phyloP scores from a whole-genome alignment of 2,329 filamentous ascomycete species.

The Alternaria burnsii region DNA sequence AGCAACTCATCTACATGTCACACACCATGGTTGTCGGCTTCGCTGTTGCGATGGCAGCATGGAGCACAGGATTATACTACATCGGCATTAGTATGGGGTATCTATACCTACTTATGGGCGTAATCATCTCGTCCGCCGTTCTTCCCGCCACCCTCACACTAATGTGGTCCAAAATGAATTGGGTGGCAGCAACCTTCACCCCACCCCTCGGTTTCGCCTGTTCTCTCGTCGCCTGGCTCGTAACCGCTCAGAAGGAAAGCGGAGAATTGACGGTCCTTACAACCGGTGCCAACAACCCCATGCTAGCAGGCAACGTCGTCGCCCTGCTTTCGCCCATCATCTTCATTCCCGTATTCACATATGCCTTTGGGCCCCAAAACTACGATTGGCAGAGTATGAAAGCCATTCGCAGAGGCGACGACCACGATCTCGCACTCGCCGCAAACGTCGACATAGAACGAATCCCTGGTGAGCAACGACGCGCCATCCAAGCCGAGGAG shows the following conservation, averaged over 20 bases:
- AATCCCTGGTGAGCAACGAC: slow-evolving; percentile 60
- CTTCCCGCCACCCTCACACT: slow-evolving; percentile 83
- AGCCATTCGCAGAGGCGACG: slow-evolving; percentile 78
- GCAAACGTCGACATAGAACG: slow-evolving; percentile 73
- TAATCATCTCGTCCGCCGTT: slow-evolving; percentile 86
- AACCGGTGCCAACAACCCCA: slow-evolving; percentile 81
- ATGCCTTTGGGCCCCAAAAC: slow-evolving; percentile 72
- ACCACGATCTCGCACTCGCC: slow-evolving; percentile 72
- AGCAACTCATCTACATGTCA: slow-evolving; percentile 79
- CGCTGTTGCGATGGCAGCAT: slow-evolving; percentile 77
- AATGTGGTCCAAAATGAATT: slow-evolving; percentile 82
- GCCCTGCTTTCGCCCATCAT: slow-evolving; percentile 79
- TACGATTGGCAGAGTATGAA: slow-evolving; percentile 91
- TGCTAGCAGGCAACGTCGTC: slow-evolving; percentile 86
- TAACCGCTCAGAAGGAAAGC: slow-evolving; percentile 75
- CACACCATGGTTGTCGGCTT: slow-evolving; percentile 78
- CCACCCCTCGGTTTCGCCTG: slow-evolving; percentile 74
- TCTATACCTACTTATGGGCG: slow-evolving; percentile 88
- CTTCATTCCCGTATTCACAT: slow-evolving; percentile 79
- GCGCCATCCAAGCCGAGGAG: slow-evolving; percentile 50
- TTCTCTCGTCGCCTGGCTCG: slow-evolving; percentile 78
- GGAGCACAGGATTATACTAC: slow-evolving; percentile 74
- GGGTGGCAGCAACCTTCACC: slow-evolving; percentile 73
- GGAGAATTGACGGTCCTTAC: slow-evolving; percentile 74
- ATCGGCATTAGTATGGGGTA: slow-evolving; percentile 84